These are phyloP conservation scores for Phytophthora chlamydospora DNA, from an alignment of 352 stramenopile species.

Conservation along the genomic window DNA sequence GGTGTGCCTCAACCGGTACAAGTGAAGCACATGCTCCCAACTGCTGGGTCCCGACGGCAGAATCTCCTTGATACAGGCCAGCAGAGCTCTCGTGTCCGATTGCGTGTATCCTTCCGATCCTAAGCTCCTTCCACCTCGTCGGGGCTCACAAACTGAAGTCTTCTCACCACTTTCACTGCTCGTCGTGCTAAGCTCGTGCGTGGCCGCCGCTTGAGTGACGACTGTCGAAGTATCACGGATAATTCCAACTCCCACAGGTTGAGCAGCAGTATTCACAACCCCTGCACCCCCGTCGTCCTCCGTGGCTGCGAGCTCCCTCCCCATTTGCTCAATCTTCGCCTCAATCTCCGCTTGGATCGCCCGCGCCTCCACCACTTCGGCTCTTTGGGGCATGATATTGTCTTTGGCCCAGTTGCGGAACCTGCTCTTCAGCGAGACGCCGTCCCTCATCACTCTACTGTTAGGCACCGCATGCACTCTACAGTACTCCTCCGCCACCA, in stretches of 20 bases:
- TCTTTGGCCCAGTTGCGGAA: constrained; percentile 36
- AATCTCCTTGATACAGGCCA: constrained; percentile 32
- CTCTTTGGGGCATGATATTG: constrained; percentile 13
- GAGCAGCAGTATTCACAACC: neutral
- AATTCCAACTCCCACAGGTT: constrained; percentile 7
- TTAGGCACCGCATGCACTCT: constrained; percentile 29
- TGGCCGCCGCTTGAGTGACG: neutral
- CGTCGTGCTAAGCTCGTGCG: constrained; percentile 4
- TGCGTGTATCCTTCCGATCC: constrained; percentile 42
- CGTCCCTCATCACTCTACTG: constrained; percentile 27
- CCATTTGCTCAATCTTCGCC: constrained; percentile 19
- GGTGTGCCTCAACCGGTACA: constrained; percentile 37
- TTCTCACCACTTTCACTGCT: constrained; percentile 19
- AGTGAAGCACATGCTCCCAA: constrained; percentile 41
- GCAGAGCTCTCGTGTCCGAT: constrained; percentile 29
- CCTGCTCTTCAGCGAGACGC: constrained; percentile 38
- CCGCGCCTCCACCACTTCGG: constrained; percentile 23
- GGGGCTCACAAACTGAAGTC: constrained; percentile 3
- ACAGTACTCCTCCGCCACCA: constrained; percentile 34
- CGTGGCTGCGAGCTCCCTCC: neutral
- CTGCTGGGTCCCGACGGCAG: constrained; percentile 27
- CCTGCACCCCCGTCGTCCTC: neutral
- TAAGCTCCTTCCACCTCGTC: constrained; percentile 28
- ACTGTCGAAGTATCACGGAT: constrained; percentile 1
- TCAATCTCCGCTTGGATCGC: constrained; percentile 28